Base-by-base conservation (phyloP, 441 rosid genomes). In the Isatis lusitanica region DNA sequence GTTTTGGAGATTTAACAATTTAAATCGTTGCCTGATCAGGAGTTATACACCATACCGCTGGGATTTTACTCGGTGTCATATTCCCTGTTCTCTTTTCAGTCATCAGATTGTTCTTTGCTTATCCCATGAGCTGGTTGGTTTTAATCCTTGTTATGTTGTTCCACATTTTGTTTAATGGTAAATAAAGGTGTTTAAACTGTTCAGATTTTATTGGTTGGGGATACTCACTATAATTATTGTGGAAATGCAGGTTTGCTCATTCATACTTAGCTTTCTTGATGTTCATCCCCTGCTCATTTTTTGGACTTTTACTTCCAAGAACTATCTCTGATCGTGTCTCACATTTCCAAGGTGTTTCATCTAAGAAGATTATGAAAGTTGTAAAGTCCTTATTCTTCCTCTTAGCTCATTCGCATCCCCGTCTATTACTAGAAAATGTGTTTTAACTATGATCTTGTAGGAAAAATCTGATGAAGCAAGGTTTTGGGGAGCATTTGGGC, bases 401-500 rank as follows among this genome's bases (percentile, higher is more conserved):
- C 64, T 53, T 50, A 35, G 21, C 40, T 72, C 39, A 61, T 12
- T 66, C 17, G 36, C 17, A 2, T 50, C 52, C 52, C 8, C 50
- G 17, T 38, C 48, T 72, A 28, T 66, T 35, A 59, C 61, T 55
- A 68, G 70, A 72, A 66, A 57, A 24, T 68, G 43, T 78, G 53
- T 63, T 60, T 8, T 40, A 70, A 65, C 67, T 5, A 76, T 74
- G 63, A 71, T 84, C 62, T 84, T 77, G 73, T 86, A 96, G 99
- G 96, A 63, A 51, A 60, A 82, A 66, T 86, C 85, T 50, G 83
- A 87, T 77, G 94, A 93, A 83, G 95, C 94, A 69, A 81, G 97
- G 81, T 96, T 90, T 85, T 96, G 98, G 98, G 98, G 99, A 84
- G 96, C 98, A 68, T 89, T 90, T 83, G 98, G 97, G 35, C 83